Evolutionary conservation across 129 eudicot genomes (phyloP), one percentile per base, ranked within the genome.

Genomic region (Tagetes erecta): DNA sequence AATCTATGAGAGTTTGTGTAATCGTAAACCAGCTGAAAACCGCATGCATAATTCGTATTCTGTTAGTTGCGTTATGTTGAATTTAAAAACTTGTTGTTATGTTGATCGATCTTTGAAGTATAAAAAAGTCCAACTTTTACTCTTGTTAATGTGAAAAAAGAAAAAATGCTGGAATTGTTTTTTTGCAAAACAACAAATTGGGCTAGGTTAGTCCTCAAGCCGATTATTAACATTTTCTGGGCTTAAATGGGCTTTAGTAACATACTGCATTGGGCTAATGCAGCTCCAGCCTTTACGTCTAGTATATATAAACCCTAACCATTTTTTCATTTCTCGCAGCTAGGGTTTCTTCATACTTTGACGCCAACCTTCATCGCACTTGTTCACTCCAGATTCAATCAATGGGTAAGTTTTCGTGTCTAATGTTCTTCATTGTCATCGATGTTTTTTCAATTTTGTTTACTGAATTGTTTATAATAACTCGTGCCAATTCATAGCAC

Each of bases 341-440:
- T 77, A 77, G 81, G 81, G 81, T 69, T 77, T 77, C 68, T 77
- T 77, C 68, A 27, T 45, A 49, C 44, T 58, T 58, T 77, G 69
- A 45, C 6, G 68, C 51, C 27, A 46, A 69, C 75, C 58, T 9
- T 56, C 81, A 3, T 38, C 20, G 81, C 76, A 58, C 27, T 20
- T 20, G 80, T 47, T 60, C 50, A 20, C 69, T n/a, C 59, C 76
- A 8, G 20, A 42, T 59, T 77, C 53, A 49, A 58, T 77, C 81
- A 77, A 77, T 77, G 81, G 81, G 81, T 77, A 68, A 4, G 52
- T 14, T 44, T 33, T 77, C 34, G 9, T 58, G 9, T 10, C 34
- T 10, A 10, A 33, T 56, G 33, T n/a, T 67, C 5, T 11, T 12
- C 8, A 33, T 40, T 6, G 3, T 31, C 14, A 14, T 38, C 14